Evolutionary conservation across 345 rosid species (phyloP).

Genomic region (Bruguiera sexangula): DNA sequence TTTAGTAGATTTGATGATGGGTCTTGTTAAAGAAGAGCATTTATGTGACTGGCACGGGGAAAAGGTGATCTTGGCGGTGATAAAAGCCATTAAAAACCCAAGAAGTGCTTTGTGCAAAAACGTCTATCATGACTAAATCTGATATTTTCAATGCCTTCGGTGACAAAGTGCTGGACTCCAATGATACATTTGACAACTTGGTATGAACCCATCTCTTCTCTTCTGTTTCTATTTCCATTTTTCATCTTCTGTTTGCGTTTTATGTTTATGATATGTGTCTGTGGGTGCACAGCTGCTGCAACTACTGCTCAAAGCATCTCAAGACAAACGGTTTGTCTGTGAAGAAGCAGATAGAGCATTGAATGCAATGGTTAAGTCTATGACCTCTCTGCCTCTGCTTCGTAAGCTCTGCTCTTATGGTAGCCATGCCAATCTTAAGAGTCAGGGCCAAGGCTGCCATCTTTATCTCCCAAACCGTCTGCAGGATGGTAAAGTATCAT

Average conservation of each 20-base stretch:
- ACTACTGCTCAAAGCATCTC: slow-evolving; percentile 83
- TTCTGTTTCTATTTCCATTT: neutral
- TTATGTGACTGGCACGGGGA: slow-evolving; percentile 41
- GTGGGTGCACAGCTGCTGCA: slow-evolving; percentile 48
- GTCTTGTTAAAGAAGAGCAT: neutral
- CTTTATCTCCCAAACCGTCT: slow-evolving; percentile 53
- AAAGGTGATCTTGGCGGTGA: slow-evolving; percentile 57
- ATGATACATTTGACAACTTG: slow-evolving; percentile 62
- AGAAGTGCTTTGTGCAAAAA: slow-evolving; percentile 93
- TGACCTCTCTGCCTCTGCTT: slow-evolving; percentile 55
- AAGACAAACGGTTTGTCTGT: slow-evolving; percentile 86
- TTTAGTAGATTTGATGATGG: neutral
- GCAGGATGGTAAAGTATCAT: slow-evolving; percentile 48
- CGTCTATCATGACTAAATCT: slow-evolving; percentile 79
- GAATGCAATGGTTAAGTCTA: slow-evolving; percentile 49
- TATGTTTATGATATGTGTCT: neutral
- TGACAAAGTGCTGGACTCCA: slow-evolving; percentile 46
- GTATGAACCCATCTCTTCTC: slow-evolving; percentile 24
- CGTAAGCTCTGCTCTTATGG: slow-evolving; percentile 51
- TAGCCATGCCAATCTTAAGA: slow-evolving; percentile 56
- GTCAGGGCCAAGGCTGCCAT: slow-evolving; percentile 79
- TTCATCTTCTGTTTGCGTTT: neutral
- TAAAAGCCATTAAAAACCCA: slow-evolving; percentile 86
- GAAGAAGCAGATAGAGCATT: slow-evolving; percentile 82
- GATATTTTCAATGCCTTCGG: slow-evolving; percentile 70